Evolutionary conservation across 306 rosid genomes (phyloP), one percentile per base, ranked within the genome.

Genomic region (Vigna reflexopilosa): DNA sequence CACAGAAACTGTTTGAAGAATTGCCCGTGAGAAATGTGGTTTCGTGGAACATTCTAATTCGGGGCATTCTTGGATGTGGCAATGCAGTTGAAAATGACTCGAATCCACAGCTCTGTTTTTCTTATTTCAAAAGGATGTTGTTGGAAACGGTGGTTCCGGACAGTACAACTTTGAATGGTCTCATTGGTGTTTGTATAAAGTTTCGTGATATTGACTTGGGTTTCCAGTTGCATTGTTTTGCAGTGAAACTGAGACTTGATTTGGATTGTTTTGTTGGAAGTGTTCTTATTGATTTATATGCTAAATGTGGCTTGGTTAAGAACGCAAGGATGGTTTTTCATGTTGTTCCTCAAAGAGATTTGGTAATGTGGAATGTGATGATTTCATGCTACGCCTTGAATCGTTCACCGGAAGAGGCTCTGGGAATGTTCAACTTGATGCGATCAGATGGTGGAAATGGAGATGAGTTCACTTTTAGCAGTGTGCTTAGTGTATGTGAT

Each of bases 361-460:
- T 85, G 87, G 90, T 91, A 69, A 51, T 88, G 82, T 89, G 96
- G 96, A 94, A 94, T 82, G 97, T 89, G 86, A 92, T 89, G 90
- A 79, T 90, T 75, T 66, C 93, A 68, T 88, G 93, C 64, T 89
- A 84, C 79, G 86, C 80, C 48, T 82, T 84, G 19, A 90, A 83
- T 87, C 72, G 71, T 70, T 81, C 85, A 51, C 67, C 83, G 17
- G 11, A 58, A 78, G 87, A 82, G 52, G 90, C 94, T 42, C 73
- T 83, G 68, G 54, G 45, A 55, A 2, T 82, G 57, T 89, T 92
- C 83, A 81, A 69, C 70, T 57, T 63, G 77, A 88, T 92, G 97
- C 77, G 77, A 58, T 73, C 50, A 70, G 81, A 83, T 57, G 80
- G 90, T 56, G 76, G 67, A 14, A 77, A 81, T 22, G 93, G 85